Base-by-base conservation (phyloP, 768 basidiomycete genomes). In the Vararia minispora region DNA sequence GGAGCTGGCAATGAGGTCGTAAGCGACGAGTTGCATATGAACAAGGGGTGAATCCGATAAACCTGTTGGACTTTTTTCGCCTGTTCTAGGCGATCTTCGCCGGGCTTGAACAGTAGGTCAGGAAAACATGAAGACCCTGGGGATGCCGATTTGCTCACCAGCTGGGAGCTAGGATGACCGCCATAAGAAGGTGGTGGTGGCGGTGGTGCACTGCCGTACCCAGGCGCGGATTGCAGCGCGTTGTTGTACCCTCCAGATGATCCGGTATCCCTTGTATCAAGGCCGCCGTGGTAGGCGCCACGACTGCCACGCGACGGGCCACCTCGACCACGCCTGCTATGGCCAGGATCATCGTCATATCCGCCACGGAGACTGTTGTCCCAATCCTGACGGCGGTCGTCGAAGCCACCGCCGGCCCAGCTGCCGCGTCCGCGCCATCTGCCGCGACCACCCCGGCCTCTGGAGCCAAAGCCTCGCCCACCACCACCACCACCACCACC, bases 61-160 rank as follows among this genome's bases (percentile, higher is more conserved):
- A 77, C 74, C 50, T 88, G 83, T 53, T 90, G 88, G 7, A 91
- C 86, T 57, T 74, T 82, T 39, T 79, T 74, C 6, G 88, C 87
- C 65, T 90, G 84, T 51, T 92, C 89, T 14, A 92, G 64, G 10
- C 88, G 80, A 35, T 90, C 86, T 41, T 90, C 85, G 9, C 63
- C 57, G 28, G 68, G 61, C 72, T 76, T 44, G 28, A 24, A 34
- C 16, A 29, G 24, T 31, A 42, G 47, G 36, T 18, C 20, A 20
- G 28, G 27, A 4, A 25, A 28, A 31, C 6, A 31, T 25, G 14
- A n/a, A 12, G 26, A 30, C 17, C 5, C n/a, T 17, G 9, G 18
- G 6, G 3, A 24, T 5, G 29, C 22, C 9, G 23, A 28, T 12
- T 26, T 2, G 20, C 62, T 45, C 38, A 66, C 67, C 28, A 54